Evolutionary conservation across 805 yeast genomes (phyloP).

Genomic region (Metschnikowia hibisci): DNA sequence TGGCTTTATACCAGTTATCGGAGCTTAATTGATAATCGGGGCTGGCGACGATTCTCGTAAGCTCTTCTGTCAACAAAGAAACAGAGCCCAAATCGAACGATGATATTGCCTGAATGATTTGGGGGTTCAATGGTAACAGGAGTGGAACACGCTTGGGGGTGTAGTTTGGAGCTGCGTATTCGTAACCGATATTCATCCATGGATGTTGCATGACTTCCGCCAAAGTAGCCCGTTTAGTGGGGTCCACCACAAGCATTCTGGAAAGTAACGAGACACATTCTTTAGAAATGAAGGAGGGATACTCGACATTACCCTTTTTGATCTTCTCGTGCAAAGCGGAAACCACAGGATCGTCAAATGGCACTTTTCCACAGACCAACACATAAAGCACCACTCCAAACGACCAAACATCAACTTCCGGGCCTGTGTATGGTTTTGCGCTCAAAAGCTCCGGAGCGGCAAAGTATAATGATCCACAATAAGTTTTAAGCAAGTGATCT

Average conservation of each 20-base stretch:
- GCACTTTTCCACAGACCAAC: slow-evolving; percentile 95
- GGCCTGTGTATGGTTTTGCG: slow-evolving; percentile 91
- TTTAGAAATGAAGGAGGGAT: slow-evolving; percentile 74
- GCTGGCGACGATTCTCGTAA: slow-evolving; percentile 57
- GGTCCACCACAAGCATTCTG: slow-evolving; percentile 90
- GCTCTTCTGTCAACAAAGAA: slow-evolving; percentile 51
- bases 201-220: slow-evolving; percentile 82
- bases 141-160: slow-evolving; percentile 79
- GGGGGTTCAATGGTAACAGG: slow-evolving; percentile 59
- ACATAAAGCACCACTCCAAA: slow-evolving; percentile 96
- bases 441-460: slow-evolving; percentile 96
- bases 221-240: slow-evolving; percentile 71
- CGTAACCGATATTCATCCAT: slow-evolving; percentile 92
- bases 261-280: slow-evolving; percentile 79
- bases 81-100: slow-evolving; percentile 75
- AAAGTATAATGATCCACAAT: slow-evolving; percentile 95
- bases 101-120: slow-evolving; percentile 70
- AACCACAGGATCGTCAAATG: slow-evolving; percentile 94
- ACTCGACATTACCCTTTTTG: slow-evolving; percentile 87
- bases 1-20: slow-evolving; percentile 54
- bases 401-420: slow-evolving; percentile 98
- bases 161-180: slow-evolving; percentile 62
- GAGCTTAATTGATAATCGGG: slow-evolving; percentile 61
- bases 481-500: slow-evolving; percentile 73
- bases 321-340: slow-evolving; percentile 90